Conservation (phyloP, 78 protist genomes). For the Polysphondylium violaceum region DNA sequence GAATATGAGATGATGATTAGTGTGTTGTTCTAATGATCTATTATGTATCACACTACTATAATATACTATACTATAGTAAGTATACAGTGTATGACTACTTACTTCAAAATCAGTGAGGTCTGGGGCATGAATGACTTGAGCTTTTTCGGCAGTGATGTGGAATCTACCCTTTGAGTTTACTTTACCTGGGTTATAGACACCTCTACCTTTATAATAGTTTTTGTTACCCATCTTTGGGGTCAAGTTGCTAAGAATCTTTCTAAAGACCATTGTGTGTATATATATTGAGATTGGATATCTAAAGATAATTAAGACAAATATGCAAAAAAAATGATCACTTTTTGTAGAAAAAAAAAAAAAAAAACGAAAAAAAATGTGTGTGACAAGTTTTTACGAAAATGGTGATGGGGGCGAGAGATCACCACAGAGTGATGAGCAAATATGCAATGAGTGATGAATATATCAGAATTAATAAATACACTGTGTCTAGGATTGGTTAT, state of each 20-base stretch:
- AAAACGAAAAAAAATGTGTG: not conserved
- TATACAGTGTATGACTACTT: too few species aligned
- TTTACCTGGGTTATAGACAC: conserved; percentile 42
- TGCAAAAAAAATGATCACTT: not conserved
- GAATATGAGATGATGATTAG: not conserved
- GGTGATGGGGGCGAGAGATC: not conserved
- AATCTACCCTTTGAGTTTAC: conserved; percentile 41
- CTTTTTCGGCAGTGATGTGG: not conserved
- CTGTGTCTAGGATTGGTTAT: not conserved
- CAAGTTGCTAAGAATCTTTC: conserved; percentile 26
- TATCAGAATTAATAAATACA: not conserved
- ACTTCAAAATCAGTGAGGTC: conserved; percentile 23
- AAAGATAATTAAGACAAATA: too few species aligned
- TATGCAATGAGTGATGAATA: too few species aligned
- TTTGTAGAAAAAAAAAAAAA: not conserved
- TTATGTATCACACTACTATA: not conserved
- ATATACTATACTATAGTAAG: not conserved
- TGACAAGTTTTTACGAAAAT: not conserved
- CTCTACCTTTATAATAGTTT: conserved; percentile 75
- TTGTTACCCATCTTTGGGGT: conserved; percentile 83
- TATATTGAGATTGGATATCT: too few species aligned
- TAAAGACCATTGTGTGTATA: conserved; percentile 39
- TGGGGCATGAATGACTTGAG: conserved; percentile 33
- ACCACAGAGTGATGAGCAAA: too few species aligned
- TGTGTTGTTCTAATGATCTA: not conserved